Evolutionary conservation across 2,329 filamentous ascomycete species (phyloP).

Genomic region (Capronia coronata): DNA sequence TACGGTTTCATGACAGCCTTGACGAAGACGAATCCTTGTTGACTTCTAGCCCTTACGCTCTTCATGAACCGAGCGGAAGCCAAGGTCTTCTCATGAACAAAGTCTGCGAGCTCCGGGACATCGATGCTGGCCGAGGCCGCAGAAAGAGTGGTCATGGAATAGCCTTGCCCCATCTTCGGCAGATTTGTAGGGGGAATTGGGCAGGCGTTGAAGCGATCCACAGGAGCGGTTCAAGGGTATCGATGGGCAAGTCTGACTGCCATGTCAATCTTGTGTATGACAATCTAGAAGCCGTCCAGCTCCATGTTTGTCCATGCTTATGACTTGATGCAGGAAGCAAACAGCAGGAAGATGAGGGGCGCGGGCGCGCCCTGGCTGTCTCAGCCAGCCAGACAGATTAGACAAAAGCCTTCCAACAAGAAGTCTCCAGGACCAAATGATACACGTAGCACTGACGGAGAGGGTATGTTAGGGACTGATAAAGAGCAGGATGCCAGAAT

Average conservation of each 20-base stretch:
- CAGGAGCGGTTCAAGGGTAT: too few species aligned
- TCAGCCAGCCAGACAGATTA: not conserved
- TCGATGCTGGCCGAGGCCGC: constrained; percentile 91
- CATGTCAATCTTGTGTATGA: not conserved
- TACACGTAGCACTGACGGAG: too few species aligned
- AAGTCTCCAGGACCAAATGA: too few species aligned
- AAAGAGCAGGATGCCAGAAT: constrained; percentile 6
- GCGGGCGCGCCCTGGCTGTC: not conserved
- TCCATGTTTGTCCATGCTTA: not conserved
- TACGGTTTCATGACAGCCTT: constrained; percentile 95
- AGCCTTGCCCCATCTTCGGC: constrained; percentile 81
- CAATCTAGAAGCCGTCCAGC: not conserved
- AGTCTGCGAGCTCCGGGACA: constrained; percentile 80
- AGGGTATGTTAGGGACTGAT: too few species aligned
- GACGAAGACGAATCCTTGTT: constrained; percentile 84
- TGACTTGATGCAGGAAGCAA: not conserved
- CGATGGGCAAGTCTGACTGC: not conserved
- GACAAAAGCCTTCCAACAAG: not conserved
- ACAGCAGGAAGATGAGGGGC: too few species aligned
- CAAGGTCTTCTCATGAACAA: constrained; percentile 86
- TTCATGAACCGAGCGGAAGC: constrained; percentile 95
- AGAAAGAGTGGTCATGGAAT: constrained; percentile 85
- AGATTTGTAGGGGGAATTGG: not conserved
- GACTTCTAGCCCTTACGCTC: constrained; percentile 81
- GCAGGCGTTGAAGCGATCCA: too few species aligned